These are phyloP conservation scores for Schizonepeta tenuifolia DNA, from an alignment of 257 asterid species.

Conservation along the genomic window DNA sequence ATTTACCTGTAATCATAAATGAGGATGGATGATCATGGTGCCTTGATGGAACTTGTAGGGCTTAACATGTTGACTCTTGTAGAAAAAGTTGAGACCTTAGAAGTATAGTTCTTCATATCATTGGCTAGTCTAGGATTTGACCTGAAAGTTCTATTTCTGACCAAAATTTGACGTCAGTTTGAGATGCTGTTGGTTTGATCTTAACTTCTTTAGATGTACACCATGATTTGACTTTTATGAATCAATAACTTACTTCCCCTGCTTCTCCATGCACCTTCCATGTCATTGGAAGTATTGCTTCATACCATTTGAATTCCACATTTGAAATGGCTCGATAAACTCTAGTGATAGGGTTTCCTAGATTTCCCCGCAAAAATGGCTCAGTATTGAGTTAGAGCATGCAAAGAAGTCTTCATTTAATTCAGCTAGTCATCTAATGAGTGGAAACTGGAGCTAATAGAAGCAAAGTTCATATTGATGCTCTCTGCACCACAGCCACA, in stretches of 20 bases:
- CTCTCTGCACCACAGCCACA: background rate
- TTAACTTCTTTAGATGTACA: background rate
- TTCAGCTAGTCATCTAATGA: background rate
- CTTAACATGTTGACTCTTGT: background rate
- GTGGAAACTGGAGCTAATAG: background rate
- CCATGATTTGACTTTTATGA: background rate
- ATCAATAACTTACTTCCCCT: background rate
- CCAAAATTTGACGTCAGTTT: background rate
- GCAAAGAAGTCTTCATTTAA: background rate
- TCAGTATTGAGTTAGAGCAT: background rate
- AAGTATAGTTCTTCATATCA: background rate
- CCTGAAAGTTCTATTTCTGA: background rate
- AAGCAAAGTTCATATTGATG: background rate
- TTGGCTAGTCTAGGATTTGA: background rate
- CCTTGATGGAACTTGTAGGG: background rate
- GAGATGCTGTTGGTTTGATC: background rate
- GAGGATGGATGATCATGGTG: background rate
- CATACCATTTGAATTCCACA: background rate
- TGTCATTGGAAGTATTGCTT: background rate
- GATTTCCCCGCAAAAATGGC: background rate
- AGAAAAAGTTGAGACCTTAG: background rate
- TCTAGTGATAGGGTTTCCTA: background rate
- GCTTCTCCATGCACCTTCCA: background rate
- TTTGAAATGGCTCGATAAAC: background rate
- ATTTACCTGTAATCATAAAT: background rate